These are phyloP conservation scores for Mycena vitilis DNA, from an alignment of 768 basidiomycete species.

Conservation along the genomic window DNA sequence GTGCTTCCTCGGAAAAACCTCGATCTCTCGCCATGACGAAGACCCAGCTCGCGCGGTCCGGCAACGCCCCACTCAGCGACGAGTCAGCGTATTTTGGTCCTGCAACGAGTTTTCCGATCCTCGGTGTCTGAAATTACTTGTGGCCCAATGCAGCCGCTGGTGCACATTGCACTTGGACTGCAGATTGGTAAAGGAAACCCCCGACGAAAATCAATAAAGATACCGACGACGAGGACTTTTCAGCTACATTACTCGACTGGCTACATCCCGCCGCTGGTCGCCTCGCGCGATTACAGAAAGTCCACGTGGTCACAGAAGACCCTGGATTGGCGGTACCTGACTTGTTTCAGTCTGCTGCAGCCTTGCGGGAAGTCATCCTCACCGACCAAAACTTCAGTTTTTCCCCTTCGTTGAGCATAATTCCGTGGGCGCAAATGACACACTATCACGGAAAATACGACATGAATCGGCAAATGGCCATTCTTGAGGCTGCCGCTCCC, in stretches of 20 bases:
- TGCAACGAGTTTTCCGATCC: not conserved
- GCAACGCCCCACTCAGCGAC: not conserved
- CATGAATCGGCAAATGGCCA: not conserved
- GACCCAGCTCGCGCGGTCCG: not conserved
- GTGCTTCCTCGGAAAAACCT: too few relatives aligned
- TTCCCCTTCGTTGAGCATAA: not conserved
- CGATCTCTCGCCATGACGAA: not conserved
- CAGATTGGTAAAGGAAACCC: too few relatives aligned
- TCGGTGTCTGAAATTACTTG: not conserved
- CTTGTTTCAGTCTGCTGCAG: not conserved
- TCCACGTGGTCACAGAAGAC: not conserved
- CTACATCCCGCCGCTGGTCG: not conserved
- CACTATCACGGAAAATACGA: not conserved
- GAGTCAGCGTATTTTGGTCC: not conserved
- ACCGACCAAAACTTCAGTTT: not conserved
- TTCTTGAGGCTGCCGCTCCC: not conserved
- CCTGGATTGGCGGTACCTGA: not conserved
- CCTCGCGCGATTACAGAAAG: not conserved
- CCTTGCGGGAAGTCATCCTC: not conserved
- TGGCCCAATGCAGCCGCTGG: not conserved
- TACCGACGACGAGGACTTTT: too few relatives aligned
- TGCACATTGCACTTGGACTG: not conserved
- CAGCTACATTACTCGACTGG: not conserved
- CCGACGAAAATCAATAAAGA: too few relatives aligned
- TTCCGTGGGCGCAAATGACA: slow-evolving; percentile 4